phyloP scores from a whole-genome alignment of 306 rosid genomes.

The Cicer arietinum region DNA sequence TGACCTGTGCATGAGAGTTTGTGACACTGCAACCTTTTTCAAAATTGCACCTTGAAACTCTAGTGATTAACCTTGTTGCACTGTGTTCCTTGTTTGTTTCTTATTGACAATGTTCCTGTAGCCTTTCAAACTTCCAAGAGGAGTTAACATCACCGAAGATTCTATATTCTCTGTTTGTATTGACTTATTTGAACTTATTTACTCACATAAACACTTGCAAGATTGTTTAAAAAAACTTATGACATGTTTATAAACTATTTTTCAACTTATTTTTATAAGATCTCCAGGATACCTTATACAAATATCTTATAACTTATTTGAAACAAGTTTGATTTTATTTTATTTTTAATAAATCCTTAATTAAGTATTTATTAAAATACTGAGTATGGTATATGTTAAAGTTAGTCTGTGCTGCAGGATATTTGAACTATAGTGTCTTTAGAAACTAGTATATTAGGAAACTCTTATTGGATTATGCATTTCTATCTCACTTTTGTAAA shows the following conservation, averaged over 20 bases:
- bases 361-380: neutral
- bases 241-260: no score
- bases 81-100: conserved; percentile 27
- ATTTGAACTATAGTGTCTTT: conserved; percentile 10
- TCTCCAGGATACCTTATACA: no score
- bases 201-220: no score
- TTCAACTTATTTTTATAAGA: no score
- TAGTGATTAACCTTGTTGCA: conserved; percentile 21
- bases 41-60: neutral
- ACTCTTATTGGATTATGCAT: no score
- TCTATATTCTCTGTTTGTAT: no score
- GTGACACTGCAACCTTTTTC: neutral
- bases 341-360: no score
- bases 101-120: neutral
- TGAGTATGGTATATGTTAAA: neutral
- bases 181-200: no score
- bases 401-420: conserved; percentile 3
- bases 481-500: neutral
- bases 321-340: no score
- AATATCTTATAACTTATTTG: no score
- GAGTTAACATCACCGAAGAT: neutral
- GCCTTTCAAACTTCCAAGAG: conserved; percentile 1
- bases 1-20: conserved; percentile 33
- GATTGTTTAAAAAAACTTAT: no score
- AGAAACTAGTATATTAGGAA: neutral